Evolutionary conservation across 2,329 filamentous ascomycete genomes (phyloP), one percentile per base, ranked within the genome.

Genomic region (Calonectria crousiana): DNA sequence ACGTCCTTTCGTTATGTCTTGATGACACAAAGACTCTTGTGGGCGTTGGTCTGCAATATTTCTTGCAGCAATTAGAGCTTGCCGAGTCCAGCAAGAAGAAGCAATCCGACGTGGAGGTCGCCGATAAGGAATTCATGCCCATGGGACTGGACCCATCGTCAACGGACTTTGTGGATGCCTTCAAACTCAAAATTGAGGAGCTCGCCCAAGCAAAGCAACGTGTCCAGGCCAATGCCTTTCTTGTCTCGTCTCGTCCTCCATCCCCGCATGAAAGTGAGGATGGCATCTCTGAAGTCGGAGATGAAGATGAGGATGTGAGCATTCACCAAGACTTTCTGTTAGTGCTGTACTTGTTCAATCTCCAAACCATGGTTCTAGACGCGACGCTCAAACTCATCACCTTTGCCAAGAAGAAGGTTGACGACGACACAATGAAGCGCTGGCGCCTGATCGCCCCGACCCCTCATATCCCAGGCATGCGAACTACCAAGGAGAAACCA

Each of bases 271-370:
- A 14, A 14, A 64, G 47, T 4, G 36, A 38, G 13, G 70, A 68
- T 18, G 66, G 23, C 18, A 52, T 38, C 8, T 62, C 60, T 28
- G 67, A 67, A 44, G 58, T 13, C 26, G 44, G 34, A 9, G n/a
- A 47, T 13, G n/a, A 62, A 14, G 32, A 67, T 20, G 32, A 28
- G 30, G 51, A 74, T 16, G 52, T 74, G 34, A 44, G 41, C n/a
- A 47, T 74, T 14, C 67, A 71, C 32, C 67, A 71, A 26, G 72
- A 74, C 26, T 71, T 74, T 14, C 28, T 74, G 28, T n/a, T 74
- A 3, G 72, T 67, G 2, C 23, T 74, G 38, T 74, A 71, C 28
- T 52, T 74, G 36, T 71, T 67, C 28, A 67, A 62, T 11, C 72
- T 74, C 5, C 68, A 71, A 44, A 38, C 62, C 18, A 68, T 71